phyloP scores from a whole-genome alignment of 169 alveolate genomes.

The Amoebophrya sp. region DNA sequence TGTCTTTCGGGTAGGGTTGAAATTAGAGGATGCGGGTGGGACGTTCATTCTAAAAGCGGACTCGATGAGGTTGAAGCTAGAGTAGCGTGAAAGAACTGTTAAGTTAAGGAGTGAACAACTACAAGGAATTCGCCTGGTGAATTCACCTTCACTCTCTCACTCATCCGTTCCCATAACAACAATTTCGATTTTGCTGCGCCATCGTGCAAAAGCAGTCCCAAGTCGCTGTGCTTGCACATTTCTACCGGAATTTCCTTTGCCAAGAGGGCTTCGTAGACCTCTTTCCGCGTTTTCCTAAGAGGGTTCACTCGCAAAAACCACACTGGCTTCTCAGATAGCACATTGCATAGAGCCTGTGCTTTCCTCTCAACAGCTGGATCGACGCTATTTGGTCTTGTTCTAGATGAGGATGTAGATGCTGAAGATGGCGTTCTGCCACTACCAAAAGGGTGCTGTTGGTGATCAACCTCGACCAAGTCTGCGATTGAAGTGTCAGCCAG shows the following conservation, averaged over 20 bases:
- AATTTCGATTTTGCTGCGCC: not conserved
- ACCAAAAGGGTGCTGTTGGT: no score
- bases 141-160: not conserved
- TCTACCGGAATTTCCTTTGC: slow-evolving; percentile 45
- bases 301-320: slow-evolving; percentile 66
- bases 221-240: not conserved
- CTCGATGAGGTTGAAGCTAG: no score
- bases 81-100: no score
- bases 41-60: no score
- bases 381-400: not conserved
- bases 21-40: no score
- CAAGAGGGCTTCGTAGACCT: slow-evolving; percentile 58
- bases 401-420: not conserved
- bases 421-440: not conserved
- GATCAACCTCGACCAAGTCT: no score
- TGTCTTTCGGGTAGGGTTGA: no score
- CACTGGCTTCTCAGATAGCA: slow-evolving; percentile 69
- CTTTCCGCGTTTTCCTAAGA: slow-evolving; percentile 44
- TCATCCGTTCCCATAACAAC: not conserved
- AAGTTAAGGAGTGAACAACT: no score
- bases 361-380: slow-evolving; percentile 24
- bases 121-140: no score
- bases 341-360: slow-evolving; percentile 65
- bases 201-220: not conserved
- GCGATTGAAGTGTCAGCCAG: no score